Evolutionary conservation across 2,329 filamentous ascomycete genomes (phyloP).

Genomic region (Calonectria montana): DNA sequence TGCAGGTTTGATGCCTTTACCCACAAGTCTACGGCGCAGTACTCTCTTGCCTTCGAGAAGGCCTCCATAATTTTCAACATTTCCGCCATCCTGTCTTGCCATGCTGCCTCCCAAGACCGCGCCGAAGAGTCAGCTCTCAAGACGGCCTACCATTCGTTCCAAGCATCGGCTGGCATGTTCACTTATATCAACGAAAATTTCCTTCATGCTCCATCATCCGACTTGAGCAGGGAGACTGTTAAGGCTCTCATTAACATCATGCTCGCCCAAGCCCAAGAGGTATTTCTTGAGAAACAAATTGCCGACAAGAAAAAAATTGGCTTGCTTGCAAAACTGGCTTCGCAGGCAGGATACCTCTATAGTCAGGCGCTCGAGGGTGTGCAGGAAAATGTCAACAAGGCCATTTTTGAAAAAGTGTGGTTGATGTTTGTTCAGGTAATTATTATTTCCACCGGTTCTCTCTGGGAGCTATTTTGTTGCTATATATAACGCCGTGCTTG

Average conservation of each 20-base stretch:
- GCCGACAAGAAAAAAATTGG: conserved; percentile 93
- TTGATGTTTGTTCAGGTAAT: conserved; percentile 81
- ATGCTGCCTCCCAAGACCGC: conserved; percentile 92
- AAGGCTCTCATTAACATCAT: conserved; percentile 94
- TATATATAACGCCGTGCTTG: background rate
- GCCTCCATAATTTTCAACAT: conserved; percentile 99
- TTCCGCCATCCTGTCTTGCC: conserved; percentile 93
- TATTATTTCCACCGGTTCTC: conserved; percentile 35
- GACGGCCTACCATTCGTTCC: conserved; percentile 97
- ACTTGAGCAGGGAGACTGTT: conserved; percentile 93
- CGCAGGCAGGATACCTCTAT: conserved; percentile 90
- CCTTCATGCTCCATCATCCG: conserved; percentile 94
- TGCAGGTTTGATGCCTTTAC: conserved; percentile 98
- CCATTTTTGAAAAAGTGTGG: conserved; percentile 96
- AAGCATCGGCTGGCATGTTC: conserved; percentile 98
- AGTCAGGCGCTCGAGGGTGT: conserved; percentile 88
- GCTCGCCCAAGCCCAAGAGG: conserved; percentile 95
- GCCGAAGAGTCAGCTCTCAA: conserved; percentile 94
- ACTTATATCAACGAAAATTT: conserved; percentile 99
- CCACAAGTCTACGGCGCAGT: conserved; percentile 96
- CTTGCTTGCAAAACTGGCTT: conserved; percentile 90
- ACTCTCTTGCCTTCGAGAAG: conserved; percentile 97
- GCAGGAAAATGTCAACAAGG: conserved; percentile 91
- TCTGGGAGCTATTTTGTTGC: background rate
- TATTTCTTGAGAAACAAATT: conserved; percentile 97